These are phyloP conservation scores for Chrysanthemum seticuspe DNA, from an alignment of 129 eudicot species.

Conservation along the genomic window DNA sequence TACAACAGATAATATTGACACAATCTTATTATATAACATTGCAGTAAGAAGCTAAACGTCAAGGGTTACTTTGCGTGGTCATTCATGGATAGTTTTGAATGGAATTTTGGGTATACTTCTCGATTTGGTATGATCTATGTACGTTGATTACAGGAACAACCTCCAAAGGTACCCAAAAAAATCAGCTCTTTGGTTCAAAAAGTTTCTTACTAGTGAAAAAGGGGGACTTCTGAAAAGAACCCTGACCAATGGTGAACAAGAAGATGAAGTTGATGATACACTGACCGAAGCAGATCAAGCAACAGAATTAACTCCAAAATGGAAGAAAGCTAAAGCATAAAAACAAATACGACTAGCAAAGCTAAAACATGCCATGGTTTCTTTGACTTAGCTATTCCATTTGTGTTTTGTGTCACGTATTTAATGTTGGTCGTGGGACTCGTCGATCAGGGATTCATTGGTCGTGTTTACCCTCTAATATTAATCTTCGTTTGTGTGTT, in stretches of 20 bases:
- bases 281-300: neutral
- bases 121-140: constrained; percentile 56
- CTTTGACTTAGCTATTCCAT: too few relatives aligned
- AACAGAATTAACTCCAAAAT: neutral
- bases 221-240: constrained; percentile 7
- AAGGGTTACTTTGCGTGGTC: constrained; percentile 59
- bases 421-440: too few relatives aligned
- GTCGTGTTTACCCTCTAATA: too few relatives aligned
- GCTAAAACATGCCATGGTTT: too few relatives aligned
- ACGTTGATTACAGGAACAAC: constrained; percentile 38
- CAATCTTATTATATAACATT: neutral
- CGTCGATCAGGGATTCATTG: too few relatives aligned
- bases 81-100: constrained; percentile 55
- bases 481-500: too few relatives aligned
- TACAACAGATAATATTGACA: neutral
- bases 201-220: constrained; percentile 23
- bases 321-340: too few relatives aligned
- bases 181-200: constrained; percentile 51
- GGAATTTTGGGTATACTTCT: constrained; percentile 38
- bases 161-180: constrained; percentile 49
- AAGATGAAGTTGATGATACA: neutral
- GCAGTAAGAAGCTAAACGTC: constrained; percentile 30
- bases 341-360: too few relatives aligned
- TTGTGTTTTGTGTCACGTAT: too few relatives aligned
- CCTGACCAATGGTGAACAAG: neutral